Percentiles rank a stretch among this genome's conserved stretches.
phyloP scores from a whole-genome alignment of 1,139 yeast genomes.

The Scheffersomyces cryptocercus region DNA sequence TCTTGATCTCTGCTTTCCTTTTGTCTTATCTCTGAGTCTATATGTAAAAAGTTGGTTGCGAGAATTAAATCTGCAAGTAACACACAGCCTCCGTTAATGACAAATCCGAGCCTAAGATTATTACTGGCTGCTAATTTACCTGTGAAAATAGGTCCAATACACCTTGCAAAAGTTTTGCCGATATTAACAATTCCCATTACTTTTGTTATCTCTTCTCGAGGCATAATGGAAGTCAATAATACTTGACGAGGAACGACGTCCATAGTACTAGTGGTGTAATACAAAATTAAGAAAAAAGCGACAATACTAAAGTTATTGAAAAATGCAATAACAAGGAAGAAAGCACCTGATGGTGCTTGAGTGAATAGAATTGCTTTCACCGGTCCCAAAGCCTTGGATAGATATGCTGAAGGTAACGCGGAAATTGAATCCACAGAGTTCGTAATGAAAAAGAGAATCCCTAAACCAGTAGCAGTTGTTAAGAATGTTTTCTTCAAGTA shows the following conservation, averaged over 20 bases:
- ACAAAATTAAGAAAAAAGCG: conserved; percentile 52
- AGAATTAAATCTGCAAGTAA: conserved; percentile 47
- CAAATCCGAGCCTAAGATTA: conserved; percentile 55
- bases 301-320: conserved; percentile 30
- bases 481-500: conserved; percentile 55
- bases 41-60: conserved; percentile 38
- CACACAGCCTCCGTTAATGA: conserved; percentile 60
- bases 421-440: conserved; percentile 62
- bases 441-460: conserved; percentile 59
- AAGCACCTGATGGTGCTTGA: conserved; percentile 75
- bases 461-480: conserved; percentile 45
- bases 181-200: conserved; percentile 86
- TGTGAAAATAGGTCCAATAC: conserved; percentile 78
- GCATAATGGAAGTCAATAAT: conserved; percentile 66
- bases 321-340: conserved; percentile 42
- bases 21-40: conserved; percentile 36
- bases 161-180: conserved; percentile 80
- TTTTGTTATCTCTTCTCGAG: conserved; percentile 62
- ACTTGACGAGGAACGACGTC: conserved; percentile 92
- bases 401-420: conserved; percentile 68
- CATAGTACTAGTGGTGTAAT: conserved; percentile 68
- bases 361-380: conserved; percentile 73
- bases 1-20: conserved; percentile 19
- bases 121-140: conserved; percentile 66
- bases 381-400: conserved; percentile 73